Evolutionary conservation across 768 basidiomycete species (phyloP), one percentile per base, ranked within the genome.

Genomic region (Termitomyces eurrhizus): DNA sequence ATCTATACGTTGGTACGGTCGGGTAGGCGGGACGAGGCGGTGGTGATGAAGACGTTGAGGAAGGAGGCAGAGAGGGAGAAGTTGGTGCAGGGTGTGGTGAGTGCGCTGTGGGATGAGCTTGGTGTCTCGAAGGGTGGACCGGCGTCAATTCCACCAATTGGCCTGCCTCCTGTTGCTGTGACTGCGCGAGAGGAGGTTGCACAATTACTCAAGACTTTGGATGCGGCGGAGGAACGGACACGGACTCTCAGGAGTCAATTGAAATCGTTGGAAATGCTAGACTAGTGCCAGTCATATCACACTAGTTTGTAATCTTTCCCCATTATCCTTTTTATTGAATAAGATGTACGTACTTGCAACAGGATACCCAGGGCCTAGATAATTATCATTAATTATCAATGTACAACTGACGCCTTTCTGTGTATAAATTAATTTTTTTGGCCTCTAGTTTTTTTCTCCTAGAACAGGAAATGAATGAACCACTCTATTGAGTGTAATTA

Each of bases 41-140:
- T 77, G 77, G 62, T 82, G 75, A 66, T 72, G 73, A 71, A 79
- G 74, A 74, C 85, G 80, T 72, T 80, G 70, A 77, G 71, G 69
- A 81, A 77, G 72, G 77, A 73, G 65, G 87, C 84, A 70, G 90
- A 90, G 69, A 79, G 84, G 74, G 89, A 90, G 72, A 81, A 81
- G 76, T 88, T 85, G 85, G 83, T 90, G 60, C 86, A 89, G 68
- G 83, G 84, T 4, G 82, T 92, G 56, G 83, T 91, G 52, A 82
- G 82, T 35, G 81, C 83, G n/a, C 72, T 92, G 53, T 86, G 87
- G 83, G 88, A 89, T 44, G 89, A 91, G 75, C 66, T 91, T 66
- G 76, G 79, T 21, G 75, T 72, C 51, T 80, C 78, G 39, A 83
- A 81, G 66, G 67, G 63, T 53, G 56, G 33, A 48, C n/a, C 24